These are phyloP conservation scores for Aspergillus luchuensis DNA, from an alignment of 2,329 filamentous ascomycete genomes.

Conservation along the genomic window DNA sequence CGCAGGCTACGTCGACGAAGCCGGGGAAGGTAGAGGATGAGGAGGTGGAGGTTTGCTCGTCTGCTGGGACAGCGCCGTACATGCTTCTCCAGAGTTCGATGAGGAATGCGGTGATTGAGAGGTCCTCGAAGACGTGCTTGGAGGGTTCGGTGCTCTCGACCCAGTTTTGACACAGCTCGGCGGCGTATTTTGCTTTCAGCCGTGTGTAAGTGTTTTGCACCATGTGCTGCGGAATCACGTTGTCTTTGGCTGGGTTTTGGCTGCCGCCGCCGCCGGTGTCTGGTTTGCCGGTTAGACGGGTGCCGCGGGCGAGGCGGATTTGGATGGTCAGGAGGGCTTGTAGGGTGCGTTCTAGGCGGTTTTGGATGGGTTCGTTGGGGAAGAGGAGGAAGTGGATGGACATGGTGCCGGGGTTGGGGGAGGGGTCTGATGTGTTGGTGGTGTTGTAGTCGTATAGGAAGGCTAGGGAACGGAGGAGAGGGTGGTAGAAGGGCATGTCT, in stretches of 20 bases:
- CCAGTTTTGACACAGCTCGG: constrained; percentile 72
- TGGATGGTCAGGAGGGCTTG: constrained; percentile 41
- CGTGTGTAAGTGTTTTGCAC: constrained; percentile 81
- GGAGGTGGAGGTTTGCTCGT: constrained; percentile 16
- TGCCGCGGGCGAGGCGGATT: constrained; percentile 36
- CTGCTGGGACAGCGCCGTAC: constrained; percentile 56
- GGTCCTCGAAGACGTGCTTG: constrained; percentile 95
- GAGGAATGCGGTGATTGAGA: constrained; percentile 86
- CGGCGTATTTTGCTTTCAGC: constrained; percentile 79
- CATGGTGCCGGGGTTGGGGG: constrained; percentile 40
- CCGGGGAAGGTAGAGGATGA: constrained; percentile 65
- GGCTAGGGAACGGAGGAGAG: constrained; percentile 70
- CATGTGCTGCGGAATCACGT: constrained; percentile 71
- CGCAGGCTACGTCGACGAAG: constrained; percentile 95
- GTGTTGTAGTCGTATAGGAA: constrained; percentile 65
- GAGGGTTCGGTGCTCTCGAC: constrained; percentile 80
- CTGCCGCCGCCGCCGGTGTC: constrained; percentile 54
- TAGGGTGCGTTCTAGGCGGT: constrained; percentile 43
- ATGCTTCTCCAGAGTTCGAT: constrained; percentile 89
- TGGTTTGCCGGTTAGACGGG: constrained; percentile 20
- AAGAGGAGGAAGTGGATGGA: constrained; percentile 58
- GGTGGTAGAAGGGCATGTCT: constrained; percentile 85
- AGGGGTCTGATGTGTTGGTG: constrained; percentile 29
- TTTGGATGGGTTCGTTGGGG: constrained; percentile 38
- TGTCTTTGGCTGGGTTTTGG: constrained; percentile 81